Percentiles rank a stretch among this genome's conserved stretches.
These are phyloP conservation scores for Aeschynomene evenia DNA, from an alignment of 306 rosid genomes.

Conservation along the genomic window DNA sequence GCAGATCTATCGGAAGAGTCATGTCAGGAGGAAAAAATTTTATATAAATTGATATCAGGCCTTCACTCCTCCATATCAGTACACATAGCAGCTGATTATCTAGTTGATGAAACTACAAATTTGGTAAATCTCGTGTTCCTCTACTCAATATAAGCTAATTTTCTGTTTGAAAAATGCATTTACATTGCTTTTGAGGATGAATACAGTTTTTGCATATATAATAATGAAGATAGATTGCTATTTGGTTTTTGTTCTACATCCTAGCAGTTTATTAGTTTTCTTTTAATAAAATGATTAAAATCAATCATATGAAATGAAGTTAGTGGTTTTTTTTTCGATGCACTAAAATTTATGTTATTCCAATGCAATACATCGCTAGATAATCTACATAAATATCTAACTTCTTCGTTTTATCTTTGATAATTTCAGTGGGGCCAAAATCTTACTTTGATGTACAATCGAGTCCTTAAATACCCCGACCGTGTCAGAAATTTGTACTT, in stretches of 20 bases:
- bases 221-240: not conserved
- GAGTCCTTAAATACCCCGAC: slow-evolving; percentile 80
- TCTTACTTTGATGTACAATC: slow-evolving; percentile 70
- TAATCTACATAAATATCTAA: slow-evolving; percentile 20
- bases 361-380: not conserved
- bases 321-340: not conserved
- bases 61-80: slow-evolving; percentile 95
- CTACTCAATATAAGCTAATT: not conserved
- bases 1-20: slow-evolving; percentile 79
- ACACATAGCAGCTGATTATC: slow-evolving; percentile 90
- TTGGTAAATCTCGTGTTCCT: slow-evolving; percentile 45
- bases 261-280: not conserved
- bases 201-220: slow-evolving; percentile 17
- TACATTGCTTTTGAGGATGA: slow-evolving; percentile 11
- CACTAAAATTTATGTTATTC: not conserved
- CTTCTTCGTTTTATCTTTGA: slow-evolving; percentile 6
- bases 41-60: slow-evolving; percentile 97
- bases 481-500: slow-evolving; percentile 93
- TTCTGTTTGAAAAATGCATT: not conserved
- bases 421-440: slow-evolving; percentile 89
- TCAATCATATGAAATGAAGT: not conserved
- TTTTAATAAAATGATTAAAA: not conserved
- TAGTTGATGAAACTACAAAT: slow-evolving; percentile 67
- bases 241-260: slow-evolving; percentile 1
- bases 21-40: slow-evolving; percentile 84